Conservation (phyloP, 2,329 filamentous ascomycete genomes). For the Annulohypoxylon truncatum region DNA sequence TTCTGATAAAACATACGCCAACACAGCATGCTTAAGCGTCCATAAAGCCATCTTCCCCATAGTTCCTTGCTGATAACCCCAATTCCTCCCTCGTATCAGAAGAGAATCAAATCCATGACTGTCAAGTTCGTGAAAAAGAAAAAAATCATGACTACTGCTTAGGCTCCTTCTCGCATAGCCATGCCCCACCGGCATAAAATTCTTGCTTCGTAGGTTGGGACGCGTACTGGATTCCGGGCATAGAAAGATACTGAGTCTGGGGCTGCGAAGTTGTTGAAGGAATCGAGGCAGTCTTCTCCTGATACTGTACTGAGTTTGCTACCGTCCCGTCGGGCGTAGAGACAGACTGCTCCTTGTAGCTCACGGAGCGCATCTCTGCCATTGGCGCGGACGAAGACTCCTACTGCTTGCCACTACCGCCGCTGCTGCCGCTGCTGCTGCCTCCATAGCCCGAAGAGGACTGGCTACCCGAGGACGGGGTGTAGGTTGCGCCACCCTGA, state of each 20-base stretch:
- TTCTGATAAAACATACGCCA: not conserved
- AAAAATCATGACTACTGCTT: conserved; percentile 12
- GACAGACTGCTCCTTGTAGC: conserved; percentile 7
- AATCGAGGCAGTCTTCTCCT: not conserved
- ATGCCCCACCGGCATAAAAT: not conserved
- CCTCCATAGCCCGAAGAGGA: conserved; percentile 43
- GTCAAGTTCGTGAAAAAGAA: not conserved
- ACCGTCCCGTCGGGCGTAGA: not conserved
- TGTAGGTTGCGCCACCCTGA: conserved; percentile 69
- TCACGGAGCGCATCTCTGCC: not conserved
- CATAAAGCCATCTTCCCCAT: not conserved
- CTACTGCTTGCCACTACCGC: conserved; percentile 26
- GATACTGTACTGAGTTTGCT: not conserved
- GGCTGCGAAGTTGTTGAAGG: not conserved
- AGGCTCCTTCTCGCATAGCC: not conserved
- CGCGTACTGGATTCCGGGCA: not conserved
- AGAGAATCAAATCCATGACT: conserved; percentile 1
- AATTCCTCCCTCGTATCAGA: not conserved
- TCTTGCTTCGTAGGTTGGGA: not conserved
- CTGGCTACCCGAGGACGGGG: conserved; percentile 60
- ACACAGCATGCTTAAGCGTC: not conserved
- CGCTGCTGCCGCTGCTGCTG: conserved; percentile 22
- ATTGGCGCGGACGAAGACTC: conserved; percentile 1
- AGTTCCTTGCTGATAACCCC: not conserved
- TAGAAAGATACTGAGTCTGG: not conserved